Evolutionary conservation across 768 basidiomycete species (phyloP), one percentile per base, ranked within the genome.

Genomic region (Flagelloscypha sp.): DNA sequence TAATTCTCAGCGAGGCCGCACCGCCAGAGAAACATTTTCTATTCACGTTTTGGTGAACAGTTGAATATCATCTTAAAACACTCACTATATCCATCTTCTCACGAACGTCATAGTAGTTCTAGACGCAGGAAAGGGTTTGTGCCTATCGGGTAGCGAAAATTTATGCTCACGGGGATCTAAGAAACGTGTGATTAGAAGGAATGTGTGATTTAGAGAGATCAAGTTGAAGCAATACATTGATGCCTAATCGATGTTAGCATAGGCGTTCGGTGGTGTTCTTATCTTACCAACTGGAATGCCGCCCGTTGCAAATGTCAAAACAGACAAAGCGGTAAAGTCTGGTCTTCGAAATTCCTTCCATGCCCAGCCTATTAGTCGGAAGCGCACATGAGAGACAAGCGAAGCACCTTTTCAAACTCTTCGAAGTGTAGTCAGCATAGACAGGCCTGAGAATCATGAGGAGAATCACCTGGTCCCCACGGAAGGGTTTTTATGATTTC

Each of bases 21-120:
- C 82, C 1, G 81, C 76, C 18, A 90, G 68, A 0, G 82, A 85
- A 24, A 92, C 88, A 47, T 92, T 92, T 64, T 92, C 92, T 62
- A 90, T 92, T 0, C 89, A n/a, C n/a, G n/a, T n/a, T n/a, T n/a
- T n/a, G n/a, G n/a, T n/a, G n/a, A n/a, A n/a, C n/a, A n/a, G n/a
- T n/a, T n/a, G n/a, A n/a, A n/a, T n/a, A n/a, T n/a, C n/a, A n/a
- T n/a, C n/a, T n/a, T n/a, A n/a, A n/a, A n/a, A n/a, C n/a, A n/a
- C n/a, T n/a, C n/a, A n/a, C n/a, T n/a, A n/a, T n/a, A n/a, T n/a
- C n/a, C n/a, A n/a, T n/a, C n/a, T n/a, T n/a, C n/a, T 86, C 88
- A 27, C 89, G 72, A 42, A 92, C 72, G 40, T 87, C 75, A 48
- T 87, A 89, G 47, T 89, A 88, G 48, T 87, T 87, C 72, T 79